These are phyloP conservation scores for Collybiopsis luxurians DNA, from an alignment of 768 basidiomycete species.

Conservation along the genomic window DNA sequence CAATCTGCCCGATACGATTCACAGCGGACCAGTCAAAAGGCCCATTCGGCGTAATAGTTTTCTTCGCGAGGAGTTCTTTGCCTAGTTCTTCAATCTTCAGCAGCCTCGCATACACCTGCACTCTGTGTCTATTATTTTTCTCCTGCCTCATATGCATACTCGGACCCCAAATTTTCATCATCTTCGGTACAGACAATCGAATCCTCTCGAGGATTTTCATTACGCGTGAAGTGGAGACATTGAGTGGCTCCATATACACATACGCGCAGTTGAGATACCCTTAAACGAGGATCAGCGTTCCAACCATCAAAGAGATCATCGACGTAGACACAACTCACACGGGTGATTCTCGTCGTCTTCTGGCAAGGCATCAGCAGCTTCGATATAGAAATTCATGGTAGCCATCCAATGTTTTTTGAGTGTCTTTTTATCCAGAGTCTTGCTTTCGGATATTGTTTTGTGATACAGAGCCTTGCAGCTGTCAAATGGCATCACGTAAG, in stretches of 20 bases:
- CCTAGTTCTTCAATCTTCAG: not conserved
- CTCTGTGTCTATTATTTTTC: too few species aligned
- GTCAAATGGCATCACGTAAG: not conserved
- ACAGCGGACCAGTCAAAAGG: not conserved
- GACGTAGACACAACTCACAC: constrained; percentile 8
- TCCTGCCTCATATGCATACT: not conserved
- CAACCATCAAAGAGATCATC: not conserved
- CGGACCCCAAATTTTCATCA: not conserved
- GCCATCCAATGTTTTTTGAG: constrained; percentile 13
- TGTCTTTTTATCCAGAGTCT: not conserved
- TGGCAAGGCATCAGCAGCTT: constrained; percentile 28
- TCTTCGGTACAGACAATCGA: not conserved
- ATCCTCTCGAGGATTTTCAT: not conserved
- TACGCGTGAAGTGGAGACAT: not conserved
- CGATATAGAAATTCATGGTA: constrained; percentile 26
- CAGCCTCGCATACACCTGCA: not conserved
- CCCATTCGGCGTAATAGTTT: not conserved
- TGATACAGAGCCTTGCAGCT: constrained; percentile 1
- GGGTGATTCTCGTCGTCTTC: constrained; percentile 36
- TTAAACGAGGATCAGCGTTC: not conserved
- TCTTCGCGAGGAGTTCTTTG: not conserved
- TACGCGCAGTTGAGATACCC: not conserved
- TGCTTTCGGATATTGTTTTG: not conserved
- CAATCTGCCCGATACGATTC: not conserved
- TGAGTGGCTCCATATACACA: constrained; percentile 8